Conservation (phyloP, 1,284 basidiomycete genomes). For the Ganoderma sinense region DNA sequence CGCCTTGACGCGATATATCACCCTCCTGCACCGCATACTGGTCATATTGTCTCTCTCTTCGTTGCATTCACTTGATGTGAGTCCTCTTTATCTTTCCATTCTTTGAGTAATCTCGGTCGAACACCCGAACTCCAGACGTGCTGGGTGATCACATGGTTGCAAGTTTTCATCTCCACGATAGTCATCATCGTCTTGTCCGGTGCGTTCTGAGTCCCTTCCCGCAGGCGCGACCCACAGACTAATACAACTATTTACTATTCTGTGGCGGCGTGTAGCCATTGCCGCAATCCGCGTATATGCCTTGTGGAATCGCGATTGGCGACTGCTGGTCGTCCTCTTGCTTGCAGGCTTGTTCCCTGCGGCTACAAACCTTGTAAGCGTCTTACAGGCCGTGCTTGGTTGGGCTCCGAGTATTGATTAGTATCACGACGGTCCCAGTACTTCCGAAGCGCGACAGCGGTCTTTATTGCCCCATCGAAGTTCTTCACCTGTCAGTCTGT, state of each 20-base stretch:
- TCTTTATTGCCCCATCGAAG: slow-evolving; percentile 17
- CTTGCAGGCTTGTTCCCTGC: slow-evolving; percentile 26
- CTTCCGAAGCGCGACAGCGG: slow-evolving; percentile 22
- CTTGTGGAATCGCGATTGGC: slow-evolving; percentile 25
- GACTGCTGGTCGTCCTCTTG: slow-evolving; percentile 20
- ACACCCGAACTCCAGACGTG: slow-evolving; percentile 11
- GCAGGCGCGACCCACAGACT: neutral
- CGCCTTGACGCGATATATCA: slow-evolving; percentile 27
- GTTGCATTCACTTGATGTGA: slow-evolving; percentile 17
- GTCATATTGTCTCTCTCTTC: slow-evolving; percentile 17
- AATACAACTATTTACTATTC: neutral
- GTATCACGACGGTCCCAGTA: slow-evolving; percentile 6
- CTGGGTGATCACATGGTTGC: slow-evolving; percentile 18
- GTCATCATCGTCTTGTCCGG: slow-evolving; percentile 25
- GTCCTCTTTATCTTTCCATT: neutral
- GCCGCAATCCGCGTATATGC: slow-evolving; percentile 29
- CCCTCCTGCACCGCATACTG: slow-evolving; percentile 22
- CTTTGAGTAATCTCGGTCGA: neutral
- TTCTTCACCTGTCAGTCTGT: slow-evolving; percentile 26
- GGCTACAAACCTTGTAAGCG: slow-evolving; percentile 24
- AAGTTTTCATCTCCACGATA: slow-evolving; percentile 16
- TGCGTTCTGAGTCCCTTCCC: neutral
- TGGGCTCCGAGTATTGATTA: neutral
- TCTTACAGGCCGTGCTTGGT: neutral
- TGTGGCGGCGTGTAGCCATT: slow-evolving; percentile 13